Percentiles rank a stretch among this genome's conserved stretches.
phyloP scores from a whole-genome alignment of 2,329 filamentous ascomycete genomes.

The Teratosphaeria epicoccoides region DNA sequence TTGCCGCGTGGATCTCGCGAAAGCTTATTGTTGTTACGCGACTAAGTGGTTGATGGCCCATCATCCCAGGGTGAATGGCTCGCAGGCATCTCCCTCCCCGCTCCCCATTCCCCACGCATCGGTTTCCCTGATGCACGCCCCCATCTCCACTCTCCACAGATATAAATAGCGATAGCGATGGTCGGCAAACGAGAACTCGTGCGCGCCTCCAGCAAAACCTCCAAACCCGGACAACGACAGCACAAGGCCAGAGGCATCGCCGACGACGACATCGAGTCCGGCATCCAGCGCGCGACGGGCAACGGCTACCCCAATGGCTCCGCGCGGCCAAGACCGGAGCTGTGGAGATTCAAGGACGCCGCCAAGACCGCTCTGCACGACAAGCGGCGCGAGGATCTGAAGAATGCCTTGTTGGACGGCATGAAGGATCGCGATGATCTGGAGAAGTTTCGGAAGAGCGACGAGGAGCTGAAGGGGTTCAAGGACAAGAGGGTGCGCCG shows the following conservation, averaged over 20 bases:
- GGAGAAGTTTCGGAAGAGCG: constrained; percentile 41
- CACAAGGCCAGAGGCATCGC: neutral
- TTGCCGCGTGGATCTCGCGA: too few relatives aligned
- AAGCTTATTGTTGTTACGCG: neutral
- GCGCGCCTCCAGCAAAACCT: constrained; percentile 4
- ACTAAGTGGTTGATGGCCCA: neutral
- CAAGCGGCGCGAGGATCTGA: constrained; percentile 36
- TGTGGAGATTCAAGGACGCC: constrained; percentile 39
- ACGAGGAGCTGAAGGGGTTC: constrained; percentile 44
- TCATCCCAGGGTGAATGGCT: neutral
- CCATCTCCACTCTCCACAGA: neutral
- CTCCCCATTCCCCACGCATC: too few relatives aligned
- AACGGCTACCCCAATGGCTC: constrained; percentile 4
- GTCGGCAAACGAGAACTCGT: constrained; percentile 21
- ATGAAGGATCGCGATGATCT: constrained; percentile 36
- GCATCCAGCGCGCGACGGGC: constrained; percentile 9
- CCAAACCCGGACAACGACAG: neutral
- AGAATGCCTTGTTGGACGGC: constrained; percentile 38
- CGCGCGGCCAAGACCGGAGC: constrained; percentile 15
- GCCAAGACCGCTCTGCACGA: constrained; percentile 37
- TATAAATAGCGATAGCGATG: constrained; percentile 9
- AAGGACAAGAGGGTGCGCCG: constrained; percentile 42
- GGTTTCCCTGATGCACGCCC: neutral
- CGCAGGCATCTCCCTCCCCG: too few relatives aligned
- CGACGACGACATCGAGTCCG: constrained; percentile 1